Evolutionary conservation across 2,329 filamentous ascomycete species (phyloP).

Genomic region (Fusarium sp.): DNA sequence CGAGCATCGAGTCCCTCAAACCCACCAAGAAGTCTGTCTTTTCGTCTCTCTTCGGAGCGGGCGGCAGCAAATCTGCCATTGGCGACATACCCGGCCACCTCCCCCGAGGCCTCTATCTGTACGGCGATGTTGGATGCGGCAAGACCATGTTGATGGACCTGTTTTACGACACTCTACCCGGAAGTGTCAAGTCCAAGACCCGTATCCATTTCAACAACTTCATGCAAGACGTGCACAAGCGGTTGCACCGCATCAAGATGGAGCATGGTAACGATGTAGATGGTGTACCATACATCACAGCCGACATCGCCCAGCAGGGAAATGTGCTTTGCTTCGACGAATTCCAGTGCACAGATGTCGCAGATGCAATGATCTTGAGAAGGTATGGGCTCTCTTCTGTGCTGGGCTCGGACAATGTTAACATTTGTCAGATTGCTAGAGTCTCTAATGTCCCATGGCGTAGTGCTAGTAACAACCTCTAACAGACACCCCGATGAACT

Average conservation of each 20-base stretch:
- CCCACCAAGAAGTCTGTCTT: constrained; percentile 69
- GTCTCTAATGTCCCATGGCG: constrained; percentile 94
- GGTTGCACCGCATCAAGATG: constrained; percentile 92
- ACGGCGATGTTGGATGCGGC: constrained; percentile 95
- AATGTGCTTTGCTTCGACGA: constrained; percentile 98
- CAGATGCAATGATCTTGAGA: constrained; percentile 97
- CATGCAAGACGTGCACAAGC: constrained; percentile 97
- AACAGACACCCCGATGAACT: constrained; percentile 97
- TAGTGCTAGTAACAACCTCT: constrained; percentile 94
- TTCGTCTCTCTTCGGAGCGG: constrained; percentile 73
- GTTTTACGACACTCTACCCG: constrained; percentile 93
- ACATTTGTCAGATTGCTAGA: constrained; percentile 77
- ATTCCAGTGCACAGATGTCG: constrained; percentile 98
- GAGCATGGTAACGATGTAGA: constrained; percentile 91
- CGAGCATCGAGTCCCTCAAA: constrained; percentile 80
- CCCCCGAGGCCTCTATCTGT: constrained; percentile 93
- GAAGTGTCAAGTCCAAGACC: constrained; percentile 85
- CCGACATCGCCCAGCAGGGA: constrained; percentile 89
- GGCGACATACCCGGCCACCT: constrained; percentile 78
- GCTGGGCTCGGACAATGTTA: constrained; percentile 17
- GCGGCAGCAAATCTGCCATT: constrained; percentile 57
- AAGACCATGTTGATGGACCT: constrained; percentile 99
- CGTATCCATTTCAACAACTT: constrained; percentile 99
- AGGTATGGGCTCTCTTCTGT: constrained; percentile 61
- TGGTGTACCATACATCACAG: constrained; percentile 91